Evolutionary conservation across 73 alveolate species (phyloP), one percentile per base, ranked within the genome.

Genomic region (Blepharisma japonicum): DNA sequence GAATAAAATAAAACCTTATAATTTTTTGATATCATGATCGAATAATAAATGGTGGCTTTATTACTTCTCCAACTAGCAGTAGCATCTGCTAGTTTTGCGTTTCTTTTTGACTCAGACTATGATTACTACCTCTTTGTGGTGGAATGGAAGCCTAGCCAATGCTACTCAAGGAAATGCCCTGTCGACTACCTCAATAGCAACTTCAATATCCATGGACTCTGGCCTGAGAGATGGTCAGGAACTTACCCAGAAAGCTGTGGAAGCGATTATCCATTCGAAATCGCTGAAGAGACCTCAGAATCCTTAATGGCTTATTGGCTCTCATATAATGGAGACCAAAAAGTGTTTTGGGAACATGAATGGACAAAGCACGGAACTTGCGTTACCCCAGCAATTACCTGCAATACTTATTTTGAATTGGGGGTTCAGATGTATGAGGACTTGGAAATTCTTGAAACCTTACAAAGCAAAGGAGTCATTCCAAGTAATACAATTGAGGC

Each of bases 161-260:
- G 66, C 66, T 11, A 11, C 21, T 51, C 21, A 18, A 11, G 21
- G n/a, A 51, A 18, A 11, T 51, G 66, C 21, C 27, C 21, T 11
- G 21, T 14, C 4, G 66, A 18, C 4, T 51, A 14, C 21, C 66
- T 51, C 21, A 14, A 11, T 14, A 51, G 21, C 66, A 51, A 51
- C 66, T 51, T 51, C 66, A 51, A 51, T 18, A 51, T 51, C 0
- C 66, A 51, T 51, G 66, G 66, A 51, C 66, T 51, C 27, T 51
- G 66, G 66, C 66, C 66, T 51, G 66, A 51, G n/a, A 51, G 21
- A 11, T 51, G 66, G 66, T 14, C n/a, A 11, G 66, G 66, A 14
- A 51, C 66, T 51, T 51, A 51, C 66, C 66, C 66, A 14, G n/a
- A 11, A 18, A 51, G 21, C 21, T 51, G 66, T 51, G 27, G 27